Evolutionary conservation across 495 filamentous ascomycete species (phyloP).

Genomic region (Tuber calosporum): DNA sequence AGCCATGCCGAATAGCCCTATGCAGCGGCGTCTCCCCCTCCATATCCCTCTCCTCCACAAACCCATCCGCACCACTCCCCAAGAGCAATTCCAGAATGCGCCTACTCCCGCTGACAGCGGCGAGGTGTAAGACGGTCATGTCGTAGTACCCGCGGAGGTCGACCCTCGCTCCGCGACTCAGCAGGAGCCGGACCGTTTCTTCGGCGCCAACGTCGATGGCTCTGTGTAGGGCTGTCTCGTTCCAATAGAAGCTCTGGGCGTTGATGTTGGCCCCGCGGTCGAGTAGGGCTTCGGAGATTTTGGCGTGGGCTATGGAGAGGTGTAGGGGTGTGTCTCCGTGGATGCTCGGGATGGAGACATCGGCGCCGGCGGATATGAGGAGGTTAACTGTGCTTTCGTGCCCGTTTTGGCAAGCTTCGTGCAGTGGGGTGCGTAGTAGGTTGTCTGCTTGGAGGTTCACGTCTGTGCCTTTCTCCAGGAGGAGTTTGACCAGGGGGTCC

Average conservation of each 20-base stretch:
- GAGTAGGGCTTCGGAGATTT: neutral
- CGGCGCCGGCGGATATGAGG: conserved; percentile 4
- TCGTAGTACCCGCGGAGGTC: neutral
- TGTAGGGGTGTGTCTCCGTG: conserved; percentile 7
- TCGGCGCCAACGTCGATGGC: neutral
- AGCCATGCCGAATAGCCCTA: neutral
- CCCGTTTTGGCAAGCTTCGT: conserved; percentile 15
- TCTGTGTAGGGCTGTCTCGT: neutral
- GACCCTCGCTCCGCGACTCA: neutral
- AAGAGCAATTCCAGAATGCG: conserved; percentile 4
- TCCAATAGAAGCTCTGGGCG: neutral
- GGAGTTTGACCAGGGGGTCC: conserved; percentile 6
- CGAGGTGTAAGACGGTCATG: conserved; percentile 3
- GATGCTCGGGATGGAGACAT: neutral
- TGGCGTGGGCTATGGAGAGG: neutral
- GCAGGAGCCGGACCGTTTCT: neutral
- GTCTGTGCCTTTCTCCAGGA: conserved; percentile 19
- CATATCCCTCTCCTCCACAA: neutral
- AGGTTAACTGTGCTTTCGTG: neutral
- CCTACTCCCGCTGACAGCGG: neutral
- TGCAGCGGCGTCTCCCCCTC: conserved; percentile 12
- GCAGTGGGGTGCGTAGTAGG: conserved; percentile 28
- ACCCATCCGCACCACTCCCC: conserved; percentile 1
- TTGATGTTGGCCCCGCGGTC: conserved; percentile 11
- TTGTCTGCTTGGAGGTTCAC: conserved; percentile 4